Evolutionary conservation across 2,329 filamentous ascomycete genomes (phyloP).

Genomic region (Leptosphaerulina australis): DNA sequence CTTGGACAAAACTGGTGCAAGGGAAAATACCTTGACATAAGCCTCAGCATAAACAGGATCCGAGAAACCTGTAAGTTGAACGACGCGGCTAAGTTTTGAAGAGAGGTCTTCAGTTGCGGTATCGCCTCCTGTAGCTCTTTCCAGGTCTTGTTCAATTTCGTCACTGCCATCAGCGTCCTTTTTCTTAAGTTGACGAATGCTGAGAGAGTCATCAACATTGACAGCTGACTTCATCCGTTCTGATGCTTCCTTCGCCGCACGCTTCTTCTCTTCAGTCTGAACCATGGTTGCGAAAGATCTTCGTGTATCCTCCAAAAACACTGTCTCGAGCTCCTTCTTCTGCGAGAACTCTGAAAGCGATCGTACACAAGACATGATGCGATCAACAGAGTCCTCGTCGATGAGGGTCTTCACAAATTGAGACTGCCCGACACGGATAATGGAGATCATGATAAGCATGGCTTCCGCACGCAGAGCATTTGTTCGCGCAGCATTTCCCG

Average conservation of each 20-base stretch:
- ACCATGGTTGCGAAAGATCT: conserved; percentile 98
- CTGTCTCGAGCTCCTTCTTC: conserved; percentile 87
- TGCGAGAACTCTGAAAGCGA: conserved; percentile 88
- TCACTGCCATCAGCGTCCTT: conserved; percentile 80
- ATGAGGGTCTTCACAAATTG: conserved; percentile 97
- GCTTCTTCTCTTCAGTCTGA: conserved; percentile 95
- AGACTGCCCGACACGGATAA: conserved; percentile 97
- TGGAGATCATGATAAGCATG: conserved; percentile 99
- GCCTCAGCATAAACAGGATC: conserved; percentile 98
- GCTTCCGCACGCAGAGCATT: conserved; percentile 95
- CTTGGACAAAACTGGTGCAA: no score
- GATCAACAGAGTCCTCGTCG: conserved; percentile 96
- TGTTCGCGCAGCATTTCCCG: conserved; percentile 80
- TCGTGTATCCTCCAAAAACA: conserved; percentile 92
- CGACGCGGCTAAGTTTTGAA: conserved; percentile 93
- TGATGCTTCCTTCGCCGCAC: conserved; percentile 88
- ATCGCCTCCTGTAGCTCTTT: conserved; percentile 93
- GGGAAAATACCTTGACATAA: conserved; percentile 76
- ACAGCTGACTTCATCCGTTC: conserved; percentile 93
- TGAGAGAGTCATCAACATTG: conserved; percentile 93
- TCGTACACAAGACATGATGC: conserved; percentile 96
- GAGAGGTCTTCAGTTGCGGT: conserved; percentile 81
- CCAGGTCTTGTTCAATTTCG: conserved; percentile 86
- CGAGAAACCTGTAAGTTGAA: conserved; percentile 97
- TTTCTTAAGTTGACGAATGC: conserved; percentile 91